Evolutionary conservation across 345 rosid genomes (phyloP), one percentile per base, ranked within the genome.

Genomic region (Ceriops tagal): DNA sequence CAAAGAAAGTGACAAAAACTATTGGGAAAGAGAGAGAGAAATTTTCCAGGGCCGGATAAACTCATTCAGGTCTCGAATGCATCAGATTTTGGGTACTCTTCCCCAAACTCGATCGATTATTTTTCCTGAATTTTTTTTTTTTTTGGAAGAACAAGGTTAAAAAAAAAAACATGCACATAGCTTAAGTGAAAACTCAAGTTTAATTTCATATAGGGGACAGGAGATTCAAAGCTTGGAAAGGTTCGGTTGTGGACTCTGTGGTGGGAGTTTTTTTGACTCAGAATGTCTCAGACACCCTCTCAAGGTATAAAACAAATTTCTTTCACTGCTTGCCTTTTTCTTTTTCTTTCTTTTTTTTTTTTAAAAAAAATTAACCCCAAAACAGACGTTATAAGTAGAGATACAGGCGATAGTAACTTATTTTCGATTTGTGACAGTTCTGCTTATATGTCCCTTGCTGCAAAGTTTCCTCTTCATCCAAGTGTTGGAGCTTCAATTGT

Each of bases 161-260:
- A 28, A 28, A 28, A 2, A 13, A 9, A 13, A 43, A 13, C 3
- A 13, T 13, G 13, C 15, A 5, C 13, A 43, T 13, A 43, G 19
- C 49, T 43, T 43, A 13, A 43, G 49, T 43, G 49, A 43, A 11
- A 13, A 15, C 18, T 43, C 49, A 43, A 13, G 16, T 15, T 43
- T 43, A 0, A 43, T 43, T 43, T 43, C 49, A 43, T 13, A 93
- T 43, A 93, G 98, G 98, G 64, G 97, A 93, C 74, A 84, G 98
- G 66, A 89, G 93, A 58, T 93, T 93, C 87, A 89, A 97, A n/a
- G 84, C 81, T 75, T 93, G 98, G 98, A 93, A 93, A 77, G 98
- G 98, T 66, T 93, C 98, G 3, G 96, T 93, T 73, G 97, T 93
- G 71, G 98, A 93, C 79, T 93, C 98, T 0, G 97, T 93, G 49